These are phyloP conservation scores for Schwanniomyces pseudopolymorphus DNA, from an alignment of 805 yeast genomes.

Conservation along the genomic window DNA sequence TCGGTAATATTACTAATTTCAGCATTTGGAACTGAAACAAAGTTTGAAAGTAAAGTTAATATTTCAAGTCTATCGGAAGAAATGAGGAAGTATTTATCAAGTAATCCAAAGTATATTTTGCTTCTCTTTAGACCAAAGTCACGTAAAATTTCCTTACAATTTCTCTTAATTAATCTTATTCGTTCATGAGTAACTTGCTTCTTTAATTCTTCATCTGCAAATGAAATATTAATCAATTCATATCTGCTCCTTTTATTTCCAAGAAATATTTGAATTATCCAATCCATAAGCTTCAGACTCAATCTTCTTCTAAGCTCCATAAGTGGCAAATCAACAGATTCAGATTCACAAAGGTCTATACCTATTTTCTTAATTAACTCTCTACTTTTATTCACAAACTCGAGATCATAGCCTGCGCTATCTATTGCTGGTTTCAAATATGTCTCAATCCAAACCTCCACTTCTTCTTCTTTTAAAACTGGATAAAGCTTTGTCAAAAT, in stretches of 20 bases:
- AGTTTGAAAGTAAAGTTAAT: constrained; percentile 35
- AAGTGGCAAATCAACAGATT: constrained; percentile 21
- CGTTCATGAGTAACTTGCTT: constrained; percentile 48
- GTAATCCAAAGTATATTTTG: constrained; percentile 29
- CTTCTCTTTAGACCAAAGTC: constrained; percentile 45
- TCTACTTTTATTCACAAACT: constrained; percentile 32
- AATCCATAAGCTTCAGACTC: constrained; percentile 19
- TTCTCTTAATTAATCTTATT: constrained; percentile 45
- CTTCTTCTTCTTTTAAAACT: constrained; percentile 28
- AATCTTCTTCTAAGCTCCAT: constrained; percentile 17
- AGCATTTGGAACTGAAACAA: constrained; percentile 26
- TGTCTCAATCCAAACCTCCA: constrained; percentile 49
- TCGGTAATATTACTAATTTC: constrained; percentile 28
- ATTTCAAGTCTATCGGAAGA: constrained; percentile 36
- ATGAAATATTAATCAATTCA: constrained; percentile 15
- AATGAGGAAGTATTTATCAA: constrained; percentile 34
- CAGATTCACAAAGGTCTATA: constrained; percentile 12
- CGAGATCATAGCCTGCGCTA: constrained; percentile 53
- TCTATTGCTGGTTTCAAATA: constrained; percentile 54
- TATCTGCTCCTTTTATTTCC: constrained; percentile 15
- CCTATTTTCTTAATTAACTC: constrained; percentile 23
- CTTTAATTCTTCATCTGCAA: constrained; percentile 14
- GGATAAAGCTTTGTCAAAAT: constrained; percentile 34
- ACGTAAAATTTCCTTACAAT: constrained; percentile 39
- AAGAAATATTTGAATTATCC: constrained; percentile 24